Base-by-base conservation (phyloP, 1,284 basidiomycete genomes). In the Trichosporon sp. region DNA sequence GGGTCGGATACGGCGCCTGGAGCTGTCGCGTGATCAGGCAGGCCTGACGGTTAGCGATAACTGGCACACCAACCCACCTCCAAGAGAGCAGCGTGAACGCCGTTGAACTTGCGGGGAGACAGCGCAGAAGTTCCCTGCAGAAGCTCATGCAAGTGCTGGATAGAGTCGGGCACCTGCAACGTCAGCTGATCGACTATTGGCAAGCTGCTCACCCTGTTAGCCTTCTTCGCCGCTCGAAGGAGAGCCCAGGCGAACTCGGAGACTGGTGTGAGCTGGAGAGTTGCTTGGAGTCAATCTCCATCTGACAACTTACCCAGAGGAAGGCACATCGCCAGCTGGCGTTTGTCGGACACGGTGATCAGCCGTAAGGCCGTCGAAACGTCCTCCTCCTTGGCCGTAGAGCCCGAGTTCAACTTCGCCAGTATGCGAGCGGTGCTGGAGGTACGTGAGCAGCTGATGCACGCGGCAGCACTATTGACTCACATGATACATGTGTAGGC, bases 21-120 rank as follows among this genome's bases (percentile, higher is more conserved):
- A 65, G 65, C 47, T 56, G 56, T 25, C 47, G 71, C 38, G 60
- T 71, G 44, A 21, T 74, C 60, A 51, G 68, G 62, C 34, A 65
- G 1, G 53, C 73, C 77, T 34, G 62, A 62, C 7, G 73, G 69
- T 67, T 67, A 77, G 21, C 70, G 3, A 29, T 11, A 34, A 73
- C 67, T 47, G 69, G 74, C 2, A 68, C 4, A 70, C 68, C 73
- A 25, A 6, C 74, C 63, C 21, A 79, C 77, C 74, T 82, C 80
- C 42, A 81, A 74, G 62, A 76, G 76, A 29, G 73, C 79, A 11
- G 76, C 70, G 23, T 77, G 76, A 5, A 76, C 72, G n/a, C 72
- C 73, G 18, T 74, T 73, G 58, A 80, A 76, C n/a, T 62, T 65
- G 11, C 65, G 62, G 4, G 56, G 56, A 7, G 27, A n/a, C 15